Evolutionary conservation across 164 flowering plant species (phyloP), one percentile per base, ranked within the genome.

Genomic region (Nelumbo lutea): DNA sequence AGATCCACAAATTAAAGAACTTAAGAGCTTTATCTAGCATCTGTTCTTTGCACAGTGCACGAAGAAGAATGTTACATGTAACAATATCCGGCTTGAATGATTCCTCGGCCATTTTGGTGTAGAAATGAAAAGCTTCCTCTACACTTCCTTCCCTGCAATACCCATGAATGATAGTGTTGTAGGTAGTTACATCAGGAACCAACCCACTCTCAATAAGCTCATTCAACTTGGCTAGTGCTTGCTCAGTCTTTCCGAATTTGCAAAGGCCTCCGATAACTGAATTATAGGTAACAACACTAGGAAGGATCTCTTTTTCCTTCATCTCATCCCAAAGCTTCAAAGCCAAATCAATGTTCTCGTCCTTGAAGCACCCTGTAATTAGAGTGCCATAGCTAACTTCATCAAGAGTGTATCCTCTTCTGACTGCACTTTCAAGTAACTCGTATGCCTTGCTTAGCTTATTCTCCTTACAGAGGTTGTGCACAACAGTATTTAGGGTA

Each of bases 21-120:
- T 83, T 87, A 47, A 87, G 86, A 64, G 96, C 98, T 77, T 84
- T 94, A n/a, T 91, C 96, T n/a, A 90, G 77, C 95, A 86, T 84
- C 66, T 82, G 79, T 59, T 72, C 85, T 27, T 38, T 78, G 75
- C 96, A 94, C 42, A 91, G 87, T 41, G 96, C 97, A 11, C 50
- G 68, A 61, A 93, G 87, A 71, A 93, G 90, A 76, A 90, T 91
- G 75, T 91, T 93, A 73, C 87, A 82, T 3, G 97, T 91, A 68
- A 57, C 74, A 0, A 81, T 77, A 82, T 83, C 85, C 0, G 97
- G 98, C 71, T 86, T 87, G 67, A 91, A 90, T 14, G 88, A 83
- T 13, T 87, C 82, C 70, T 90, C 82, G 60, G 86, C 87, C 91
- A 86, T 88, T 72, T 84, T 72, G 68, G 86, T 86, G 71, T 94